Base-by-base conservation (phyloP, 2,329 filamentous ascomycete species). In the Apiospora phragmitis region DNA sequence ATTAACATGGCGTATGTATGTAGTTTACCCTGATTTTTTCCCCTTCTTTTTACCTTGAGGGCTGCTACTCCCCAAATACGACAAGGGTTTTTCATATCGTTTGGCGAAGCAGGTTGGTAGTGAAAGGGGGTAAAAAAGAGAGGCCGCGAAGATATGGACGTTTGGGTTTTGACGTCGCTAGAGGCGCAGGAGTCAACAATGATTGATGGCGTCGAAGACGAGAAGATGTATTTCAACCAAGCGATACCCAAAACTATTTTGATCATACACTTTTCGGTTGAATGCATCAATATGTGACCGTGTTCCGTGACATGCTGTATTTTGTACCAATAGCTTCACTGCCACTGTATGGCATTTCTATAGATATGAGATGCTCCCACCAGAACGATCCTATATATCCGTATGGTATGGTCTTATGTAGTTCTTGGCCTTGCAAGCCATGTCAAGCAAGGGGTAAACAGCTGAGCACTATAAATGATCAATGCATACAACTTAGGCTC, bases 221-320 rank as follows among this genome's bases (percentile, higher is more conserved):
- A 67, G 41, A 35, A 42, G 16, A 65, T n/a, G 24, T 69, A 67
- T 62, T 71, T 70, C n/a, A 45, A 24, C 67, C 65, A 38, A 69
- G 55, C 68, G 70, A 71, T 71, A 71, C 70, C 70, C 70, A 43
- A 65, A 71, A 42, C 24, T 41, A 68, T 47, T 68, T 62, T 38
- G 55, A 62, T 38, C 55, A 62, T 62, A 35, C 14, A 38, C 29
- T n/a, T 16, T 26, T 18, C 14, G 26, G 4, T 16, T 9, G 14
- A 55, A 55, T 32, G 26, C 14, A 16, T 55, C 26, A 3, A 9
- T 32, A 26, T 24, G 14, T 32, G 26, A 21, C 49, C 49, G 1
- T 55, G 14, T 32, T 32, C 18, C 16, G 29, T 59, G 51, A 18
- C 29, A 59, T 35, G 51, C 51, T n/a, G 29, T 21, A 35, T 16